phyloP scores from a whole-genome alignment of 345 rosid genomes.

The Rubroshorea leprosula region DNA sequence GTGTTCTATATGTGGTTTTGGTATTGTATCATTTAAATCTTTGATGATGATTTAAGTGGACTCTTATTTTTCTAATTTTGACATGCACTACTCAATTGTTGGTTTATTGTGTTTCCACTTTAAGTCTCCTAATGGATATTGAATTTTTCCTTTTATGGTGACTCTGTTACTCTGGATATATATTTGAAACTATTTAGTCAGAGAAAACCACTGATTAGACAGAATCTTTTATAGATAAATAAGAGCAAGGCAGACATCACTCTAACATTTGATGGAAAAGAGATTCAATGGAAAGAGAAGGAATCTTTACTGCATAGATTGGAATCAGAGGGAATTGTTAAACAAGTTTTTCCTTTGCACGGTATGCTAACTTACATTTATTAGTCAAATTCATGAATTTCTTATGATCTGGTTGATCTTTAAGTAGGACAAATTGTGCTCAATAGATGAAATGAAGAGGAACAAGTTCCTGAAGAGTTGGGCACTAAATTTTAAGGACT shows the following conservation, averaged over 20 bases:
- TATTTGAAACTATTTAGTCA: slow-evolving; percentile 11
- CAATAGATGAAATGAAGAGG: slow-evolving; percentile 68
- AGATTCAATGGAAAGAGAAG: slow-evolving; percentile 57
- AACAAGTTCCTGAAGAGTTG: slow-evolving; percentile 64
- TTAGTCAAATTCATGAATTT: slow-evolving; percentile 10
- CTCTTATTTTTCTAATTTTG: neutral
- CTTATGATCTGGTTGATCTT: slow-evolving; percentile 12
- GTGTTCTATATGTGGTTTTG: neutral
- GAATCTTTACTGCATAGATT: slow-evolving; percentile 60
- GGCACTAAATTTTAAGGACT: slow-evolving; percentile 75
- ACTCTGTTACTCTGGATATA: neutral
- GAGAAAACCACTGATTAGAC: slow-evolving; percentile 7
- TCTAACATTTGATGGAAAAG: slow-evolving; percentile 43
- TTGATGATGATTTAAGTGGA: neutral
- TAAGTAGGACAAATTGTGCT: slow-evolving; percentile 20
- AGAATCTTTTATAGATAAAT: slow-evolving; percentile 47
- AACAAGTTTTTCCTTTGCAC: slow-evolving; percentile 75
- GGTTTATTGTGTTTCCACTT: neutral
- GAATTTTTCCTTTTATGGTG: neutral
- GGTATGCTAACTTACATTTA: slow-evolving; percentile 39
- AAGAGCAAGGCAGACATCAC: slow-evolving; percentile 22
- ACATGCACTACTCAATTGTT: neutral
- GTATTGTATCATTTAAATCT: neutral
- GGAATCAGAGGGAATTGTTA: slow-evolving; percentile 63
- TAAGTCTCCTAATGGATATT: too few species aligned